phyloP scores from a whole-genome alignment of 148 eudicot genomes.

The Rhododendron henanense region DNA sequence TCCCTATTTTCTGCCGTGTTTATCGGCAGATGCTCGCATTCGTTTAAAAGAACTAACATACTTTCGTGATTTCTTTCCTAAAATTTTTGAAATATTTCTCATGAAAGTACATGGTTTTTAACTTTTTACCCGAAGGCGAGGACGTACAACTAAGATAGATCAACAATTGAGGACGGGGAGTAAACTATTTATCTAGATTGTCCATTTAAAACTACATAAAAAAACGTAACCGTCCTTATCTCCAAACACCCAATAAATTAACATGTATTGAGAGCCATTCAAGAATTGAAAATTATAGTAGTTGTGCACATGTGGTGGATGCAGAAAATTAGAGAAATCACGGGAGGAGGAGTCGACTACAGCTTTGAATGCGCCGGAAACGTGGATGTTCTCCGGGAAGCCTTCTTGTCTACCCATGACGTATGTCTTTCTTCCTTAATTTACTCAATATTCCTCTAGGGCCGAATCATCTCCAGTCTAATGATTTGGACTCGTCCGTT shows the following conservation, averaged over 20 bases:
- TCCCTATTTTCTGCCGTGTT: background rate
- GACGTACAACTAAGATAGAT: no score
- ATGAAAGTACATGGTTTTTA: no score
- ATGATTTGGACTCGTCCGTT: no score
- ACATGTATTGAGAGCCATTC: background rate
- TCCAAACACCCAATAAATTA: no score
- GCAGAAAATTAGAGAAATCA: conserved; percentile 50
- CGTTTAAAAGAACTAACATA: no score
- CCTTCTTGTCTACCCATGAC: conserved; percentile 46
- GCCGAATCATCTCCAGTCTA: no score
- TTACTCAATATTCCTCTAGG: background rate
- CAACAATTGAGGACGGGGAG: no score
- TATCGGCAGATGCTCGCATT: background rate
- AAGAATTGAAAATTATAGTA: background rate
- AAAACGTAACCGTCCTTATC: no score
- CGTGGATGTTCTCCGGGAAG: conserved; percentile 47
- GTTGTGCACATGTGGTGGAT: background rate
- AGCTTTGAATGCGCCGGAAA: conserved; percentile 58
- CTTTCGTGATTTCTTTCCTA: no score
- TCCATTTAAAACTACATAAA: background rate
- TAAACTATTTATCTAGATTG: background rate
- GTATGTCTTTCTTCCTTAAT: conserved; percentile 14
- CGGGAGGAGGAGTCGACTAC: conserved; percentile 45
- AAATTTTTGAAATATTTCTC: no score
- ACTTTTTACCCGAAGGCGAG: no score